These are phyloP conservation scores for Amaranthus tricolor DNA, from an alignment of 179 eudicot species.

Conservation along the genomic window DNA sequence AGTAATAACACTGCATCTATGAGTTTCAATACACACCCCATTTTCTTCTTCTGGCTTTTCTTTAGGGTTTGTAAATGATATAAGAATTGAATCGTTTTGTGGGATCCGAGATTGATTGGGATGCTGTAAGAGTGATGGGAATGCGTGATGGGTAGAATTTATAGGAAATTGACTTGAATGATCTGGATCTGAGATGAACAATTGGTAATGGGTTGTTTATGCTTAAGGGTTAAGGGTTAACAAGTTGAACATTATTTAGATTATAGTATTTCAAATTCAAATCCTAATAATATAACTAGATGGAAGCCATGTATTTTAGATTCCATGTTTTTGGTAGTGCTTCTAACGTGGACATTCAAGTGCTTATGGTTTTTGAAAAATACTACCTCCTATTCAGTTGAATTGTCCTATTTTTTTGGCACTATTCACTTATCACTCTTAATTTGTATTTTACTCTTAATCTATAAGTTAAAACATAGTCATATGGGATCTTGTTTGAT, in stretches of 20 bases:
- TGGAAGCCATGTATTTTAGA: neutral
- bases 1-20: constrained; percentile 45
- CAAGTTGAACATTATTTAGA: no score
- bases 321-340: neutral
- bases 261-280: no score
- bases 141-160: neutral
- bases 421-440: no score
- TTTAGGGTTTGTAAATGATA: neutral
- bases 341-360: neutral
- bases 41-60: neutral
- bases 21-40: constrained; percentile 46
- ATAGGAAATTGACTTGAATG: neutral
- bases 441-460: no score
- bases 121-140: neutral
- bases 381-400: no score
- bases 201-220: neutral
- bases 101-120: neutral
- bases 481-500: no score
- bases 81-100: no score
- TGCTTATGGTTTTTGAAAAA: no score
- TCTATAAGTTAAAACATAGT: no score
- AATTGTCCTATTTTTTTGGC: no score
- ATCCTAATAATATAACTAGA: no score
- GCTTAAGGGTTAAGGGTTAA: neutral
- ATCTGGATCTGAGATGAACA: neutral